Percentiles rank a stretch among this genome's conserved stretches.
phyloP scores from a whole-genome alignment of 2,329 filamentous ascomycete genomes.

The Aspergillus terreus region DNA sequence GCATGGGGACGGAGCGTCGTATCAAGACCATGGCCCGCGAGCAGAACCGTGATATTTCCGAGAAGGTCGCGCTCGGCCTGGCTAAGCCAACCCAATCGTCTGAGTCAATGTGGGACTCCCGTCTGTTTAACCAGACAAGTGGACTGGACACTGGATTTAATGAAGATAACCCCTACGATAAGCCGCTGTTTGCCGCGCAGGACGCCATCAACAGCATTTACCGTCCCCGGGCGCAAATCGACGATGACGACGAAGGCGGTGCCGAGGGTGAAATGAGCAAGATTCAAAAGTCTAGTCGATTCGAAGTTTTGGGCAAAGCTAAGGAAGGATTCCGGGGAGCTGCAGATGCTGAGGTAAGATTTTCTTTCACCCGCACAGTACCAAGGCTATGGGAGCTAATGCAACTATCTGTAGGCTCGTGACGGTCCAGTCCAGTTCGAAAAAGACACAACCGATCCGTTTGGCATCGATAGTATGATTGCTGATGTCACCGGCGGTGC shows the following conservation, averaged over 20 bases:
- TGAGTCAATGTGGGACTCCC: conserved; percentile 95
- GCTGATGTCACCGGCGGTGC: conserved; percentile 64
- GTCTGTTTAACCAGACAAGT: conserved; percentile 89
- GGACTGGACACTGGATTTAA: conserved; percentile 93
- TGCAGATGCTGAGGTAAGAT: conserved; percentile 67
- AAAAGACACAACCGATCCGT: conserved; percentile 80
- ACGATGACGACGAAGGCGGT: conserved; percentile 73
- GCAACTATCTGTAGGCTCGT: conserved; percentile 52
- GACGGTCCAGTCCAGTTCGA: conserved; percentile 96
- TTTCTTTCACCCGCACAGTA: neutral
- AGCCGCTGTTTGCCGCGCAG: conserved; percentile 92
- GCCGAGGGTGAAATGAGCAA: conserved; percentile 81
- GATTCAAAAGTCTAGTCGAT: conserved; percentile 80
- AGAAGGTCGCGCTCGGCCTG: conserved; percentile 90
- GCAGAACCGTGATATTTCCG: conserved; percentile 93
- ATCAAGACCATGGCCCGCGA: conserved; percentile 92
- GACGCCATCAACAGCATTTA: conserved; percentile 95
- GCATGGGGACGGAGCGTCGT: conserved; percentile 90
- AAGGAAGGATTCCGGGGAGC: conserved; percentile 85
- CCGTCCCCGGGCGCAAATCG: conserved; percentile 67
- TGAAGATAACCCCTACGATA: conserved; percentile 96
- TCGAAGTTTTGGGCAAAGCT: conserved; percentile 81
- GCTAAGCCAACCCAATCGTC: conserved; percentile 90
- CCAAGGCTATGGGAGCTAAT: neutral
- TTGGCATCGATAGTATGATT: conserved; percentile 92